Conservation (phyloP, 345 rosid genomes). For the Eucalyptus erythrocorys region DNA sequence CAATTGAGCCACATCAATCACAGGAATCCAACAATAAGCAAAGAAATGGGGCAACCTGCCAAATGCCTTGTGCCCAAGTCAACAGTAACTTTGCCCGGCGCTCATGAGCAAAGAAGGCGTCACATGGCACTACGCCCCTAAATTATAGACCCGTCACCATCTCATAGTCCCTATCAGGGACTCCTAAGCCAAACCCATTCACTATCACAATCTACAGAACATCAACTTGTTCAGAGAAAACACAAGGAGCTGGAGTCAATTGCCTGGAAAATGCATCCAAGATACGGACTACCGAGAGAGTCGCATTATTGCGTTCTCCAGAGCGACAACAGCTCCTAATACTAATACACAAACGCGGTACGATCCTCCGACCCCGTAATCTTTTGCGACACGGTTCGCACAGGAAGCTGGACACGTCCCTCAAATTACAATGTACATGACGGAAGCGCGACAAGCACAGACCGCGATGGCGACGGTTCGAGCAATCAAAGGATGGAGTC, state of each 20-base stretch:
- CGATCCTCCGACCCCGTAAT: background rate
- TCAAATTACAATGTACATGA: background rate
- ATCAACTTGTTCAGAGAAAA: background rate
- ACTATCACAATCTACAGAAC: background rate
- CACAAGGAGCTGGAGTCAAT: background rate
- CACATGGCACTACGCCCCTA: background rate
- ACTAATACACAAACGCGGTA: background rate
- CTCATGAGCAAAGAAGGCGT: background rate
- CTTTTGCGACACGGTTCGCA: background rate
- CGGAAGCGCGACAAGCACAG: background rate
- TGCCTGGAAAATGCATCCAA: background rate
- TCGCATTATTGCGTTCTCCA: background rate
- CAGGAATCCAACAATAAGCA: background rate
- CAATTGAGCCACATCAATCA: background rate
- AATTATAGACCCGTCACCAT: background rate
- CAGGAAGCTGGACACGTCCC: rapidly evolving
- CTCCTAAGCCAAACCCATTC: background rate
- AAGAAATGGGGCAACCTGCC: background rate
- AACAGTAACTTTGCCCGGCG: background rate
- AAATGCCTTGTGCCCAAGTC: background rate
- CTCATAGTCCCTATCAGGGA: background rate
- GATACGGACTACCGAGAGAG: background rate
- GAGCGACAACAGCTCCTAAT: background rate
- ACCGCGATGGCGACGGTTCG: background rate
- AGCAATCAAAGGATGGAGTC: background rate